Evolutionary conservation across 148 eudicot species (phyloP).

Genomic region (Rhododendron williamsianum): DNA sequence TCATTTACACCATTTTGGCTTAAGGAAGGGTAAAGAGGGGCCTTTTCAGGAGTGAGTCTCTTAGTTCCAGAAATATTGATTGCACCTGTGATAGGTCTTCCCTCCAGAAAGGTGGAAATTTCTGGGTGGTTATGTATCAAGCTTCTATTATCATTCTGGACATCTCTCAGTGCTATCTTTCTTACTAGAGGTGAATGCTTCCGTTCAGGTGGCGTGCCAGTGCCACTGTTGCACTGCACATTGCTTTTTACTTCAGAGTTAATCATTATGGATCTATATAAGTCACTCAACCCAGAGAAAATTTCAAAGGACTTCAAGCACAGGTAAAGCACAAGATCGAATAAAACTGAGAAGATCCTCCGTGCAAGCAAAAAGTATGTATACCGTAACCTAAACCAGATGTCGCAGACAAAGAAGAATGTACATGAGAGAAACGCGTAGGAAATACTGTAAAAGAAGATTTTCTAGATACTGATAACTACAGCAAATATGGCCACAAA

Average conservation of each 20-base stretch:
- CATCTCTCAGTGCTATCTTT: slow-evolving; percentile 42
- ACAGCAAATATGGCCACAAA: not conserved
- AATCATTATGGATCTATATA: slow-evolving; percentile 22
- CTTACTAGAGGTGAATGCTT: slow-evolving; percentile 27
- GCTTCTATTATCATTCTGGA: slow-evolving; percentile 38
- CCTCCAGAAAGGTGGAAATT: slow-evolving; percentile 18
- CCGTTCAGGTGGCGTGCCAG: slow-evolving; percentile 10
- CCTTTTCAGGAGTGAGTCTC: slow-evolving; percentile 33
- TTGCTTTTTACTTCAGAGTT: slow-evolving; percentile 27
- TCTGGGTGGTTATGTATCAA: slow-evolving; percentile 19
- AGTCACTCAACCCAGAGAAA: slow-evolving; percentile 4
- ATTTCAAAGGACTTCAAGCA: slow-evolving; percentile 2
- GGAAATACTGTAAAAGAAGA: not conserved
- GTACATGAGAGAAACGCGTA: not conserved
- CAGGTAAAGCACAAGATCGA: slow-evolving; percentile 4
- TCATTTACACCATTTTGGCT: slow-evolving; percentile 25
- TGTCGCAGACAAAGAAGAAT: not conserved
- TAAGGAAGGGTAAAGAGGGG: slow-evolving; percentile 11
- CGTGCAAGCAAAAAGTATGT: not conserved
- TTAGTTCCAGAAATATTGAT: slow-evolving; percentile 34
- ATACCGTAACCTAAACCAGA: not conserved
- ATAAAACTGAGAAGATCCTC: slow-evolving; percentile 4
- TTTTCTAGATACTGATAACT: not conserved
- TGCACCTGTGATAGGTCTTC: slow-evolving; percentile 23
- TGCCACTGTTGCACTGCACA: slow-evolving; percentile 15